Conservation (phyloP, 2,329 filamentous ascomycete species). For the Fusarium sp. region DNA sequence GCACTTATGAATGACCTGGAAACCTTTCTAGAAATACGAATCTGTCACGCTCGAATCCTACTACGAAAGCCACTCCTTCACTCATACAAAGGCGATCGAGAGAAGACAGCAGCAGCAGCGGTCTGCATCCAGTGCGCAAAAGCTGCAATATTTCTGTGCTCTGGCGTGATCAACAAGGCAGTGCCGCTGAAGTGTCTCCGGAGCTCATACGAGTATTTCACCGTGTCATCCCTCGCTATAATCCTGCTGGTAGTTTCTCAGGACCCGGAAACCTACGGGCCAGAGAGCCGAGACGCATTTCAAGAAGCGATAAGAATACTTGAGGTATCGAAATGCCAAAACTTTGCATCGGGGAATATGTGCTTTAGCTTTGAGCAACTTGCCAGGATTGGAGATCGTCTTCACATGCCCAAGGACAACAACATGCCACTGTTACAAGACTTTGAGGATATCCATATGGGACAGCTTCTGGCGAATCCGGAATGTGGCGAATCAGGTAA, state of each 20-base stretch:
- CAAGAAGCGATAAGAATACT: background rate
- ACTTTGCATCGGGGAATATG: background rate
- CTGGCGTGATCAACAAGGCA: background rate
- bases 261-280: background rate
- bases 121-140: background rate
- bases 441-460: background rate
- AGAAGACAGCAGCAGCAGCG: background rate
- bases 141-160: fast-evolving
- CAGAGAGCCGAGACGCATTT: background rate
- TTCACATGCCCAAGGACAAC: background rate
- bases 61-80: background rate
- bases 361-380: background rate
- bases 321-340: background rate
- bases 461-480: background rate
- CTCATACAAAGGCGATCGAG: background rate
- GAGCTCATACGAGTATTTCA: background rate
- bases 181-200: background rate
- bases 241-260: background rate
- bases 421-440: background rate
- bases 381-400: fast-evolving
- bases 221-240: background rate
- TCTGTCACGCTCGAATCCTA: background rate
- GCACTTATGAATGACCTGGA: background rate
- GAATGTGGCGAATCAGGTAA: background rate
- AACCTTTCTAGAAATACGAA: background rate